phyloP scores from a whole-genome alignment of 257 asterid genomes.

The Capsicum chinense region DNA sequence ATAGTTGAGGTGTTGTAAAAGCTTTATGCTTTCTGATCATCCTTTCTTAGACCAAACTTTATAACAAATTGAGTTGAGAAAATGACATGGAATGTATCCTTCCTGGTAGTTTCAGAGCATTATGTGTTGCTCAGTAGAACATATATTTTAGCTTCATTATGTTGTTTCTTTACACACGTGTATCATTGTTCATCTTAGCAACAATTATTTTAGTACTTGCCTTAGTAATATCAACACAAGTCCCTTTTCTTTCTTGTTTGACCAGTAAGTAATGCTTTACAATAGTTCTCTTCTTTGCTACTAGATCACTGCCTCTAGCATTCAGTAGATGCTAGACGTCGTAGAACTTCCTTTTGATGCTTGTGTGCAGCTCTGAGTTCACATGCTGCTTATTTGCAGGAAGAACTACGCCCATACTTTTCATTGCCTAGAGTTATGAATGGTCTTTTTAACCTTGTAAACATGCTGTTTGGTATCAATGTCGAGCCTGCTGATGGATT shows the following conservation, averaged over 20 bases:
- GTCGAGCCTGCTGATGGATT: conserved; percentile 83
- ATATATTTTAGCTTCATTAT: neutral
- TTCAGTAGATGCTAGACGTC: neutral
- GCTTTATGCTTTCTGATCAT: neutral
- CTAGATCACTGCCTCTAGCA: neutral
- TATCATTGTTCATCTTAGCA: neutral
- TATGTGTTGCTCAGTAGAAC: neutral
- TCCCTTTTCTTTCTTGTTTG: neutral
- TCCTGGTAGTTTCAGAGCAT: neutral
- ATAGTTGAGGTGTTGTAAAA: neutral
- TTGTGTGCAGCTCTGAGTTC: conserved; percentile 29
- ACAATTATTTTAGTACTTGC: neutral
- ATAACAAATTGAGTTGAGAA: neutral
- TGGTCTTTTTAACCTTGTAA: conserved; percentile 89
- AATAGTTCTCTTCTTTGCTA: neutral
- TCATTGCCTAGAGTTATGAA: conserved; percentile 96
- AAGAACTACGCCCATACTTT: conserved; percentile 95
- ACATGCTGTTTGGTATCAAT: conserved; percentile 70
- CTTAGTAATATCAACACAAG: conserved; percentile 7
- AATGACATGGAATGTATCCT: neutral
- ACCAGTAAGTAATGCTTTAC: neutral
- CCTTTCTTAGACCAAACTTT: conserved; percentile 9
- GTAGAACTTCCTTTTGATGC: conserved; percentile 10
- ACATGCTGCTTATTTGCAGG: conserved; percentile 55
- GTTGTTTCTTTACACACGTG: neutral